Conservation (phyloP, 495 filamentous ascomycete species). For the Trichoderma gamsii region DNA sequence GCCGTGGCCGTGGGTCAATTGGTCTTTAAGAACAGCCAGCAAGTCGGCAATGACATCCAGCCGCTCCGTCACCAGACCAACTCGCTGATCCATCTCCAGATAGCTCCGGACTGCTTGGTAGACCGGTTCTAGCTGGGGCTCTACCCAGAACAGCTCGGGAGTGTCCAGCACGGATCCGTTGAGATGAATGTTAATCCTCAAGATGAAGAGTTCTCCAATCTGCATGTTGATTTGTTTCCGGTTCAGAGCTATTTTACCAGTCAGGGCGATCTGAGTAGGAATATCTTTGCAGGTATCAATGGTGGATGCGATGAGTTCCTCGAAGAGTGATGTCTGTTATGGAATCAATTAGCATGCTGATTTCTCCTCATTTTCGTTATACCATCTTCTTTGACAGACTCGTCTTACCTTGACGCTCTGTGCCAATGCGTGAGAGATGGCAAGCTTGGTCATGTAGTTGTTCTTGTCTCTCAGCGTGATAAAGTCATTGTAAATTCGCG, state of each 20-base stretch:
- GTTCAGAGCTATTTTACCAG: slow-evolving; percentile 80
- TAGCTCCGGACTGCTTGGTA: slow-evolving; percentile 93
- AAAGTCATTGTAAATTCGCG: slow-evolving; percentile 98
- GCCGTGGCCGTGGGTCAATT: slow-evolving; percentile 91
- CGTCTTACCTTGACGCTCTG: slow-evolving; percentile 77
- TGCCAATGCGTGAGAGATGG: slow-evolving; percentile 89
- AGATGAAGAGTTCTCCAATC: slow-evolving; percentile 94
- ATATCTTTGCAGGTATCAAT: slow-evolving; percentile 86
- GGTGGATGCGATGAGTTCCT: slow-evolving; percentile 89
- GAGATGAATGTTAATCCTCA: slow-evolving; percentile 94
- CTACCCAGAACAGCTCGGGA: slow-evolving; percentile 96
- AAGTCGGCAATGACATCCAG: slow-evolving; percentile 92
- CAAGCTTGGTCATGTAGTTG: slow-evolving; percentile 96
- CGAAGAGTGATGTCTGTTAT: slow-evolving; percentile 84
- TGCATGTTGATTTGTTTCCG: slow-evolving; percentile 94
- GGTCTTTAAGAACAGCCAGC: slow-evolving; percentile 89
- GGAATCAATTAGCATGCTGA: not conserved
- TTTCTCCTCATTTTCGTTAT: not conserved
- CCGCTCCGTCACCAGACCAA: slow-evolving; percentile 81
- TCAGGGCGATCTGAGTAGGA: slow-evolving; percentile 81
- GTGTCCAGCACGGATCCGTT: slow-evolving; percentile 97
- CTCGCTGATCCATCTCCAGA: slow-evolving; percentile 94
- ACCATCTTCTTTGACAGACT: slow-evolving; percentile 5
- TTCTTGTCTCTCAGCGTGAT: slow-evolving; percentile 86
- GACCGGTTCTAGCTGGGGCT: slow-evolving; percentile 90